A percentile compares a stretch with the other conserved stretches of the same genome.
These are phyloP conservation scores for Exophiala spinifera DNA, from an alignment of 2,329 filamentous ascomycete genomes.

Conservation along the genomic window DNA sequence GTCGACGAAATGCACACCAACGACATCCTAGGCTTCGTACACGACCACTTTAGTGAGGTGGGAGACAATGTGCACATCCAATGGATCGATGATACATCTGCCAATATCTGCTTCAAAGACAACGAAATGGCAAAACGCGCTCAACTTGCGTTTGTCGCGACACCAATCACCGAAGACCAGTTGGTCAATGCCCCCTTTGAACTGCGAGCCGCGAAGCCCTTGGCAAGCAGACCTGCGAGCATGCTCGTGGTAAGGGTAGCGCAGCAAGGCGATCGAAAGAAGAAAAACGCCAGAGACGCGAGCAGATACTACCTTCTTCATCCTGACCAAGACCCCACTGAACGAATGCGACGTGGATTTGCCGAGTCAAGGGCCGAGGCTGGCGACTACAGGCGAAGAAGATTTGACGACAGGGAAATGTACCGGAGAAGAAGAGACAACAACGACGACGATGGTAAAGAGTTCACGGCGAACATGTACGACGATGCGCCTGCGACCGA, in stretches of 20 bases:
- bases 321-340: conserved; percentile 81
- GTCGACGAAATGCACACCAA: conserved; percentile 77
- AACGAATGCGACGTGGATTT: conserved; percentile 59
- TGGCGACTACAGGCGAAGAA: conserved; percentile 48
- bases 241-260: conserved; percentile 71
- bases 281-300: conserved; percentile 69
- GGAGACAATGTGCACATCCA: conserved; percentile 61
- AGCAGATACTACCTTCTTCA: conserved; percentile 92
- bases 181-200: conserved; percentile 59
- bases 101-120: conserved; percentile 74
- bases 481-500: conserved; percentile 59
- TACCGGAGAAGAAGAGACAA: conserved; percentile 47
- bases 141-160: conserved; percentile 48
- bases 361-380: conserved; percentile 41
- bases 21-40: conserved; percentile 73
- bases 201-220: conserved; percentile 65
- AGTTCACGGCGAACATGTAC: conserved; percentile 76
- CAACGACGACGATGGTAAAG: conserved; percentile 35
- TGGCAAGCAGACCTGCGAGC: conserved; percentile 65
- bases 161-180: conserved; percentile 33
- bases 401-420: conserved; percentile 61
- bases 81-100: conserved; percentile 92
- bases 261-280: conserved; percentile 73
- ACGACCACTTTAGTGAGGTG: conserved; percentile 60
- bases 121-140: conserved; percentile 54